Conservation (phyloP, 164 flowering plant species). For the Liquidambar formosana region DNA sequence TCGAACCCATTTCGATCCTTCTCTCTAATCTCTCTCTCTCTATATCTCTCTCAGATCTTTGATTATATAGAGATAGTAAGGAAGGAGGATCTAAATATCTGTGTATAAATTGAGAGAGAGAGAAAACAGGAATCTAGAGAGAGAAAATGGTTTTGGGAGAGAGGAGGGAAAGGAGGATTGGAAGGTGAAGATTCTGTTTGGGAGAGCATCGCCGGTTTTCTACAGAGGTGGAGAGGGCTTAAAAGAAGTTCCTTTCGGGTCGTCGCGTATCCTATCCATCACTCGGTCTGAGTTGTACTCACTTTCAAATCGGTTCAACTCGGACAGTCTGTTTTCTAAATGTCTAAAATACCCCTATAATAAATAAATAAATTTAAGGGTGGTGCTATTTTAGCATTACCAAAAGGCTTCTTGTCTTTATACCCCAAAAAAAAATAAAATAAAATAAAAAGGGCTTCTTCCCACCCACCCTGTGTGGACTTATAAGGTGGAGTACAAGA, state of each 20-base stretch:
- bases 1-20: slow-evolving; percentile 40
- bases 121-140: background rate
- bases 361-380: too few relatives aligned
- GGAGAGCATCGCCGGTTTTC: slow-evolving; percentile 12
- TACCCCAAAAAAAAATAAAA: too few relatives aligned
- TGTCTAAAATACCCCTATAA: background rate
- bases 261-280: slow-evolving; percentile 32
- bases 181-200: slow-evolving; percentile 20
- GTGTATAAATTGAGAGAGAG: background rate
- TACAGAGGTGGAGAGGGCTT: slow-evolving; percentile 7
- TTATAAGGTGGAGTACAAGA: too few relatives aligned
- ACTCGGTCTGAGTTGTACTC: slow-evolving; percentile 11
- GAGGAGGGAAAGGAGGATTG: background rate
- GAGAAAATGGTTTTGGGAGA: background rate
- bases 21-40: background rate
- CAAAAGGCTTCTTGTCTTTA: too few relatives aligned
- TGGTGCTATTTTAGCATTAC: too few relatives aligned
- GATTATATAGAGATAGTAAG: background rate
- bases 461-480: too few relatives aligned
- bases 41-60: background rate
- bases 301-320: background rate
- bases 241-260: slow-evolving; percentile 28
- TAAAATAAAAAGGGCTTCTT: too few relatives aligned
- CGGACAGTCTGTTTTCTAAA: background rate
- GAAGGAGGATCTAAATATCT: background rate